Evolutionary conservation across 106 monocot species (phyloP).

Genomic region (Phalaenopsis aphrodite): DNA sequence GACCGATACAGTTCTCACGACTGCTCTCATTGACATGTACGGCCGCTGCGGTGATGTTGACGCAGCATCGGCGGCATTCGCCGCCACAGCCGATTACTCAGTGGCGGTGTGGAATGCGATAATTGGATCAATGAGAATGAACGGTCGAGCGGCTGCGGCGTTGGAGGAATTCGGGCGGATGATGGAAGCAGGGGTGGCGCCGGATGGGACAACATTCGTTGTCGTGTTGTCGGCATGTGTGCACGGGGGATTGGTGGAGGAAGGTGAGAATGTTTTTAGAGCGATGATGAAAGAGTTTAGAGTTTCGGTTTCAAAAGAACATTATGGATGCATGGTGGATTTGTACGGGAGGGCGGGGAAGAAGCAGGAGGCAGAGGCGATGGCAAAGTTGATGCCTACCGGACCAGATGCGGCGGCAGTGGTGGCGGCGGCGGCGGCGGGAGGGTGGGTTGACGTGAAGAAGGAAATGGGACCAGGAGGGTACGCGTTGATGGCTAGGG

Average conservation of each 20-base stretch:
- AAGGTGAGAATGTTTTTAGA: conserved; percentile 13
- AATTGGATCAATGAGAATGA: conserved; percentile 12
- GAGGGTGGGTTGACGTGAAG: conserved; percentile 8
- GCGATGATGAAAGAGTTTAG: conserved; percentile 16
- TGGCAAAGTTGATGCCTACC: conserved; percentile 15
- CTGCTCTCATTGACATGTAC: conserved; percentile 26
- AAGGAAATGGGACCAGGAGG: conserved; percentile 3
- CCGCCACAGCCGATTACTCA: not conserved
- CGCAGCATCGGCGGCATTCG: conserved; percentile 8
- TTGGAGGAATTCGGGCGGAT: not conserved
- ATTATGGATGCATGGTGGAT: conserved; percentile 26
- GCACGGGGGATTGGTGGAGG: conserved; percentile 18
- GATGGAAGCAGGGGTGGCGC: not conserved
- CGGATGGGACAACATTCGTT: conserved; percentile 15
- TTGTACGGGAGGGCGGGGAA: conserved; percentile 17
- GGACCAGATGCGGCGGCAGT: conserved; percentile 2
- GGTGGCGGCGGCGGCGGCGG: conserved; percentile 10
- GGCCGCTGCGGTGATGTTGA: conserved; percentile 16
- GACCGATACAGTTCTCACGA: not conserved
- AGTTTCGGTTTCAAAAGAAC: conserved; percentile 6
- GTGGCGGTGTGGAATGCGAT: conserved; percentile 17
- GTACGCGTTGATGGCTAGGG: conserved; percentile 19
- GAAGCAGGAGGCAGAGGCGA: conserved; percentile 3
- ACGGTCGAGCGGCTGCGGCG: conserved; percentile 7
- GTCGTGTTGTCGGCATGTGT: conserved; percentile 19